These are phyloP conservation scores for Ceratobasidium sp. DNA, from an alignment of 1,284 basidiomycete species.

Conservation along the genomic window DNA sequence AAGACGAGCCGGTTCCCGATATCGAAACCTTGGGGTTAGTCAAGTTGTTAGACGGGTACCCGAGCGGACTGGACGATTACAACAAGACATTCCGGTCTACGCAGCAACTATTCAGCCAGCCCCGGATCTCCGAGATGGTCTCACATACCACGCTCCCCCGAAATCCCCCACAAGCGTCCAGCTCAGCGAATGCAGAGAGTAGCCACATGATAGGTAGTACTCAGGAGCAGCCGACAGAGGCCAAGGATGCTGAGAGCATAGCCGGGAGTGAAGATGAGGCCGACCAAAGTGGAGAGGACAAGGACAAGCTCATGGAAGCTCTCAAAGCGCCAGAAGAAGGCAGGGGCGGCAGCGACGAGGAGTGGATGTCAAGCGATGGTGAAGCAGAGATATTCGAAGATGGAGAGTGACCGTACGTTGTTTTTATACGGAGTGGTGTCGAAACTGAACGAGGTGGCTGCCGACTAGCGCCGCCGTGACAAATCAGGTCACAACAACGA, in stretches of 20 bases:
- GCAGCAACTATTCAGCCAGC: neutral
- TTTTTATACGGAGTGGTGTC: neutral
- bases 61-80: neutral
- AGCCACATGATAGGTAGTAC: neutral
- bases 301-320: neutral
- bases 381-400: neutral
- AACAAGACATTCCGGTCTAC: neutral
- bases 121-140: neutral
- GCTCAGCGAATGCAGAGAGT: neutral
- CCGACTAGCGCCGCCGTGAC: neutral
- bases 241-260: neutral
- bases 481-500: neutral
- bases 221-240: neutral
- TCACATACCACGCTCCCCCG: constrained; percentile 1
- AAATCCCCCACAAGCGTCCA: neutral
- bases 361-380: neutral
- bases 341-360: neutral
- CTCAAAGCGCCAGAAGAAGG: neutral
- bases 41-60: neutral
- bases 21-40: neutral
- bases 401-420: neutral
- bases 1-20: neutral
- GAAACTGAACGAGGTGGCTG: neutral
- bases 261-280: neutral
- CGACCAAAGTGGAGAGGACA: neutral